phyloP scores from a whole-genome alignment of 257 asterid species.

The Primulina tabacum region DNA sequence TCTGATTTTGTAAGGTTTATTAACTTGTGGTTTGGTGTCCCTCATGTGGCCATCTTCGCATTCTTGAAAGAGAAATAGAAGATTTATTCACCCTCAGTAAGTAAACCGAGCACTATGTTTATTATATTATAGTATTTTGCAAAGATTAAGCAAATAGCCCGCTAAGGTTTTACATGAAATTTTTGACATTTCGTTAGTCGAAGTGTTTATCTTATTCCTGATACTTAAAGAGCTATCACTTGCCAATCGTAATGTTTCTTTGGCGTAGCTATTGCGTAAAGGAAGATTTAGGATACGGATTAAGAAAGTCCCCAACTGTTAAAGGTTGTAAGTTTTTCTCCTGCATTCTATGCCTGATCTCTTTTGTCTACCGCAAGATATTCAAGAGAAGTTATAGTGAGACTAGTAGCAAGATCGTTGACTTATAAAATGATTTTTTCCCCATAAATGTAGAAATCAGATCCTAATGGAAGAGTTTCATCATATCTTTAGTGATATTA shows the following conservation, averaged over 20 bases:
- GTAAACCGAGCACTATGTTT: background rate
- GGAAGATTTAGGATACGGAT: background rate
- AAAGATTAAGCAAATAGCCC: background rate
- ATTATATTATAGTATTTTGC: background rate
- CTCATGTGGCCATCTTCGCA: background rate
- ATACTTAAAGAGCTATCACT: background rate
- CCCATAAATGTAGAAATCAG: background rate
- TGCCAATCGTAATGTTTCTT: background rate
- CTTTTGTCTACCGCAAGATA: background rate
- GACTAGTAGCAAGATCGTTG: constrained; percentile 1
- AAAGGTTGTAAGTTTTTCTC: background rate
- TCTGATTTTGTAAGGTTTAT: background rate
- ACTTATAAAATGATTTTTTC: background rate
- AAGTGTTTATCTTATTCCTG: background rate
- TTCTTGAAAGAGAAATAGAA: background rate
- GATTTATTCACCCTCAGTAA: background rate
- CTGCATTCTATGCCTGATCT: constrained; percentile 6
- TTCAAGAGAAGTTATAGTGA: constrained; percentile 1
- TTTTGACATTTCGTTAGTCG: too few relatives aligned
- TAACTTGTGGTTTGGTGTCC: background rate
- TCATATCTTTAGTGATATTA: background rate
- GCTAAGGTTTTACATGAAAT: background rate
- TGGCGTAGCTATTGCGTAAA: background rate
- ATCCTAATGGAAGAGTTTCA: constrained; percentile 1
- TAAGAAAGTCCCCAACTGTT: background rate